phyloP scores from a whole-genome alignment of 2,329 filamentous ascomycete species.

The Dactylellina parvicollis region DNA sequence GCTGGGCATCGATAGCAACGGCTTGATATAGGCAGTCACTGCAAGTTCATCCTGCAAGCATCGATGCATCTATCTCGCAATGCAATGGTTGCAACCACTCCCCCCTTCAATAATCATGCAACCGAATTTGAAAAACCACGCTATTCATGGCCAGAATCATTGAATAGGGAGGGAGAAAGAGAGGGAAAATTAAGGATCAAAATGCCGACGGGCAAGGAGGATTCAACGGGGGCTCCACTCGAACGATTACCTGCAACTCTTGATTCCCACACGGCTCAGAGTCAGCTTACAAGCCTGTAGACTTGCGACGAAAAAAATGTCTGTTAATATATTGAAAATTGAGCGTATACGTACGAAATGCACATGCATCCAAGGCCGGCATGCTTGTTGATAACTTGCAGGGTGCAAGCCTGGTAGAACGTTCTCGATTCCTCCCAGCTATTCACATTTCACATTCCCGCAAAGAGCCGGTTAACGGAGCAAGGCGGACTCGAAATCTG shows the following conservation, averaged over 20 bases:
- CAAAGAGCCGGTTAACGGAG: constrained; percentile 36
- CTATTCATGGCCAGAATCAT: too few relatives aligned
- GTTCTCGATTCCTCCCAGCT: constrained; percentile 17
- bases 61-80: constrained; percentile 18
- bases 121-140: constrained; percentile 28
- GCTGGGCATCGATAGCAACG: constrained; percentile 31
- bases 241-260: neutral
- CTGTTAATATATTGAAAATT: neutral
- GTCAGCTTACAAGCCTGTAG: too few relatives aligned
- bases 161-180: too few relatives aligned
- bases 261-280: constrained; percentile 10
- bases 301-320: constrained; percentile 14
- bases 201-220: constrained; percentile 37
- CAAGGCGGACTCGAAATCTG: constrained; percentile 10
- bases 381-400: constrained; percentile 23
- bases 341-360: constrained; percentile 2
- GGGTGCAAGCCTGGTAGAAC: constrained; percentile 20
- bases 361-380: constrained; percentile 43
- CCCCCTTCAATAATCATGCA: constrained; percentile 30
- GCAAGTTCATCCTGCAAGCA: constrained; percentile 39
- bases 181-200: constrained; percentile 7
- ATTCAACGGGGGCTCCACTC: constrained; percentile 24
- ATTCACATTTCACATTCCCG: constrained; percentile 27
- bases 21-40: constrained; percentile 44
- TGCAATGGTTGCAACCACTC: constrained; percentile 38